These are phyloP conservation scores for Lomentospora prolificans DNA, from an alignment of 2,329 filamentous ascomycete genomes.

Conservation along the genomic window DNA sequence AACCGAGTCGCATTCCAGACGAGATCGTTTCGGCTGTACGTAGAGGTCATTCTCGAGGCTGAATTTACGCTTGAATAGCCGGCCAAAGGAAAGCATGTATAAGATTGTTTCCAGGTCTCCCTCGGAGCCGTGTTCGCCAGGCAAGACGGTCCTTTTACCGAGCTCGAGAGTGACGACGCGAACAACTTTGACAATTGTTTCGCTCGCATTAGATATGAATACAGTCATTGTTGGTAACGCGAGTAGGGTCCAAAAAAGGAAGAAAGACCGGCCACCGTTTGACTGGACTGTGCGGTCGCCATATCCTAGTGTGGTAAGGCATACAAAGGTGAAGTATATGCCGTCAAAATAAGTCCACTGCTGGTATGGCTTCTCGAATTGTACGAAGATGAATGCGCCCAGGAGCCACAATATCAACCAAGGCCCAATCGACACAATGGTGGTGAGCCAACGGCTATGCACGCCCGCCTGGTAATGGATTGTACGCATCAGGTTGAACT, in stretches of 20 bases:
- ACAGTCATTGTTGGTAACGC: constrained; percentile 84
- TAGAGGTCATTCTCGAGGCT: background rate
- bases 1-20: no score
- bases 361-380: constrained; percentile 41
- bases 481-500: constrained; percentile 71
- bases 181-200: constrained; percentile 64
- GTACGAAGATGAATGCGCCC: constrained; percentile 65
- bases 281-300: constrained; percentile 70
- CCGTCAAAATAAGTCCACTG: constrained; percentile 67
- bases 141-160: constrained; percentile 51
- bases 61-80: constrained; percentile 22
- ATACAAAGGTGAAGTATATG: constrained; percentile 79
- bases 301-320: constrained; percentile 77
- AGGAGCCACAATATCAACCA: constrained; percentile 72
- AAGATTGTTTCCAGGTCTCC: constrained; percentile 34
- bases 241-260: constrained; percentile 81
- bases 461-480: constrained; percentile 58
- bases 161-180: constrained; percentile 45
- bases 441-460: constrained; percentile 64
- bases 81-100: constrained; percentile 32
- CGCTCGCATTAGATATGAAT: constrained; percentile 71
- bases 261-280: constrained; percentile 72
- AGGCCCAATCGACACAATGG: constrained; percentile 55
- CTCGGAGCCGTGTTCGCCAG: constrained; percentile 40
- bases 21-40: background rate